phyloP scores from a whole-genome alignment of 305 asterid species.

The Solanum hybrid region DNA sequence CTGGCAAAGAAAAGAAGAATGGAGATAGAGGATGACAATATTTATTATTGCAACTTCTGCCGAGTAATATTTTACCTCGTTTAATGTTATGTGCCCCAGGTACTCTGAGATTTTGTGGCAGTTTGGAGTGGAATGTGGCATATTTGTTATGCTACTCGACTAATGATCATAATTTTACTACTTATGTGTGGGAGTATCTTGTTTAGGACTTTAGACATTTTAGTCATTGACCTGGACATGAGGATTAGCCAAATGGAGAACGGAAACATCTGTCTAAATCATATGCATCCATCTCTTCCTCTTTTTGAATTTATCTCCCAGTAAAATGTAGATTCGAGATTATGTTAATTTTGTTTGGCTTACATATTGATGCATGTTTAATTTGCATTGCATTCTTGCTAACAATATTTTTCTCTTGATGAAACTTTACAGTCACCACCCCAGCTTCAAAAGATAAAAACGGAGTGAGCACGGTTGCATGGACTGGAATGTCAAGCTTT shows the following conservation, averaged over 20 bases:
- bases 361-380: neutral
- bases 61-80: neutral
- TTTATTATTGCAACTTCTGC: neutral
- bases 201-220: neutral
- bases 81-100: neutral
- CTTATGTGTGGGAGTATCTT: neutral
- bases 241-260: neutral
- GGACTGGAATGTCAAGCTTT: constrained; percentile 13
- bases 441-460: constrained; percentile 5
- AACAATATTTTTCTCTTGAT: neutral
- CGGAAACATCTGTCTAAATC: neutral
- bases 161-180: neutral
- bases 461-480: constrained; percentile 13
- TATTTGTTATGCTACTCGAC: neutral
- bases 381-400: neutral
- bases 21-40: neutral
- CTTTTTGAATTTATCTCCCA: neutral
- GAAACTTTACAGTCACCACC: constrained; percentile 1
- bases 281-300: neutral
- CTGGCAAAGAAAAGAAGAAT: neutral
- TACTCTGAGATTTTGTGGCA: neutral
- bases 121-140: too few relatives aligned
- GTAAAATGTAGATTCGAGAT: neutral
- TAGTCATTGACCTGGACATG: neutral
- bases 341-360: neutral